Base-by-base conservation (phyloP, 2,329 filamentous ascomycete species). In the Sphaerostilbella broomeana region DNA sequence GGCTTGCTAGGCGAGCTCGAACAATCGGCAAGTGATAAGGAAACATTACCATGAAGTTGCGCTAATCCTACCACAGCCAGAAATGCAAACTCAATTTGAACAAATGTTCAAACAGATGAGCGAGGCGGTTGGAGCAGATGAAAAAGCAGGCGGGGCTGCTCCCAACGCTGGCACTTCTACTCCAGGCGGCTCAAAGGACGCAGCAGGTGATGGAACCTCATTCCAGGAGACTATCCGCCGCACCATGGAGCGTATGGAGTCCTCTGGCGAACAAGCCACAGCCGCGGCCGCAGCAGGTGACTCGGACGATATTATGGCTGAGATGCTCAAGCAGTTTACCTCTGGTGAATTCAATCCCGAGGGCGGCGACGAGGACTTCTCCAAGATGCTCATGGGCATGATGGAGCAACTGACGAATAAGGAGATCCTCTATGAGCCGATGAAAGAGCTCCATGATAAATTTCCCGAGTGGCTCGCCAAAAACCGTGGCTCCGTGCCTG, bases 341-440 rank as follows among this genome's bases (percentile, higher is more conserved):
- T 60, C 61, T 67, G 84, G 86, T 54, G 73, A 75, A 17, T 61
- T 69, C 1, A 78, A 74, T n/a, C 56, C 56, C n/a, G 81, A 76
- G 8, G 64, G 62, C 25, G 54, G 58, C 35, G 87, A 95, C 41
- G 88, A 92, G 52, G 88, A 94, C 51, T 85, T 97, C 54, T 88
- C 86, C 42, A 90, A 94, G 66, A 87, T 97, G 79, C 76, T 98
- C 44, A 79, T 94, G 73, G 86, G 85, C 38, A 95, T 97, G 87
- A 97, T 98, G 90, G 87, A 97, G 65, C 89, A 98, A 62, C 73
- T 98, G 47, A 97, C 92, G 4, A 95, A 94, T 63, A 97, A 95
- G 69, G 92, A 97, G 51, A 95, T 98, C 47, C 66, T 98, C 35
- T 97, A 97, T 59, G 90, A 98, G 66, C 92, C 92, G 3, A 95